A percentile compares a stretch with the other conserved stretches of the same genome.
These are phyloP conservation scores for Ormosia semicastrata DNA, from an alignment of 306 rosid species.

Conservation along the genomic window DNA sequence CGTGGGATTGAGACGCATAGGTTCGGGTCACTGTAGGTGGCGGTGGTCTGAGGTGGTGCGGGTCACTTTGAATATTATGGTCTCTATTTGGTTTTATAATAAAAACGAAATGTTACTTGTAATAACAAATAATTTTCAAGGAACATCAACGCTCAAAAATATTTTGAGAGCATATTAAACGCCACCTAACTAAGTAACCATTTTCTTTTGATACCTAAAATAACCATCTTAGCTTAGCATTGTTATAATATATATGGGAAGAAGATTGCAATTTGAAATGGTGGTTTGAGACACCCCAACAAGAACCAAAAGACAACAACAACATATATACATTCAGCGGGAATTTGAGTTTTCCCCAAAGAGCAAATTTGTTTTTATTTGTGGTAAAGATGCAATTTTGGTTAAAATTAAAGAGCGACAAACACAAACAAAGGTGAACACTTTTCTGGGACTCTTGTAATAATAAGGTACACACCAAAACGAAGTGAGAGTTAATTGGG, in stretches of 20 bases:
- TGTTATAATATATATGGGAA: not conserved
- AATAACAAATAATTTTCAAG: no score
- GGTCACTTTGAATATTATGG: no score
- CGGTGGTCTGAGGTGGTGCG: no score
- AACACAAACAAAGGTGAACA: not conserved
- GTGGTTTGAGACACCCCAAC: not conserved
- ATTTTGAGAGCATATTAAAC: no score
- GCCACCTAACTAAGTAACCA: not conserved
- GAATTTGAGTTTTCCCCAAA: slow-evolving; percentile 14
- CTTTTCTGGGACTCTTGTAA: not conserved
- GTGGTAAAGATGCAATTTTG: slow-evolving; percentile 25
- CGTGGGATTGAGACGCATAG: no score
- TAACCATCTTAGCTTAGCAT: not conserved
- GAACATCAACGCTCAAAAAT: no score
- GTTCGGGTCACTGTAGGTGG: no score
- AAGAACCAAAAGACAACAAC: not conserved
- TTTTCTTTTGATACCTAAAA: not conserved
- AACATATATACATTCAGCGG: not conserved
- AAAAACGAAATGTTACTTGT: no score
- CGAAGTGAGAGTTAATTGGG: not conserved
- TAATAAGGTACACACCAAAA: not conserved
- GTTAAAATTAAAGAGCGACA: not conserved
- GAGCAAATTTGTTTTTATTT: not conserved
- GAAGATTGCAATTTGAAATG: not conserved
- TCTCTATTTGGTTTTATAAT: no score